Conservation (phyloP, 1,284 basidiomycete species). For the Tilletiopsis washingtonensis region DNA sequence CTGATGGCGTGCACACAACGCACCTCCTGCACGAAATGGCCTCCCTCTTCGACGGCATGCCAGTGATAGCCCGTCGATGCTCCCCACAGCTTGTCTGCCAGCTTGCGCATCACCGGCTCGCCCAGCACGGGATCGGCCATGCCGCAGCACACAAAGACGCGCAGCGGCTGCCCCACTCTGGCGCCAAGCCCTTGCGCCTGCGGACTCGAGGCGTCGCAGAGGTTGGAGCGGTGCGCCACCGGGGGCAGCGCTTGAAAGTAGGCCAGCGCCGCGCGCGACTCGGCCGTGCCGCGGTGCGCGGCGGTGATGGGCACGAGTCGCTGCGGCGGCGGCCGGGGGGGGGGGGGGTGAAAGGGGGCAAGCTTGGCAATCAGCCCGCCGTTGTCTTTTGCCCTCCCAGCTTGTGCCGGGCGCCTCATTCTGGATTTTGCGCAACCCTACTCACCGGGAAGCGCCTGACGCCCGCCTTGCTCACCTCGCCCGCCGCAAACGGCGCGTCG, state of each 20-base stretch:
- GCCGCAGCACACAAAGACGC: constrained; percentile 4
- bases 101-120: constrained; percentile 1
- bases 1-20: no score
- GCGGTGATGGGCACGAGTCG: constrained; percentile 5
- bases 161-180: no score
- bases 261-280: not conserved
- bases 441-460: constrained; percentile 5
- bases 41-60: constrained; percentile 1
- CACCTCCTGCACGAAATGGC: constrained; percentile 7
- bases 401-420: no score
- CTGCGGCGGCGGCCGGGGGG: not conserved
- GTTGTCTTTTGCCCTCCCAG: no score
- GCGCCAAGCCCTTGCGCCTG: not conserved
- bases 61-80: not conserved
- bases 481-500: constrained; percentile 1
- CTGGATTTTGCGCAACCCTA: not conserved
- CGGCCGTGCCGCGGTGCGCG: constrained; percentile 1
- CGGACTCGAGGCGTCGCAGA: not conserved
- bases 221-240: not conserved
- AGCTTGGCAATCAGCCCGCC: no score
- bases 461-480: not conserved
- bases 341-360: not conserved
- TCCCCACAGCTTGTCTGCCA: not conserved
- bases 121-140: constrained; percentile 5
- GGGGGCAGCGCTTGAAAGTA: constrained; percentile 1